Base-by-base conservation (phyloP, 768 basidiomycete genomes). In the Suillus cothurnatus region DNA sequence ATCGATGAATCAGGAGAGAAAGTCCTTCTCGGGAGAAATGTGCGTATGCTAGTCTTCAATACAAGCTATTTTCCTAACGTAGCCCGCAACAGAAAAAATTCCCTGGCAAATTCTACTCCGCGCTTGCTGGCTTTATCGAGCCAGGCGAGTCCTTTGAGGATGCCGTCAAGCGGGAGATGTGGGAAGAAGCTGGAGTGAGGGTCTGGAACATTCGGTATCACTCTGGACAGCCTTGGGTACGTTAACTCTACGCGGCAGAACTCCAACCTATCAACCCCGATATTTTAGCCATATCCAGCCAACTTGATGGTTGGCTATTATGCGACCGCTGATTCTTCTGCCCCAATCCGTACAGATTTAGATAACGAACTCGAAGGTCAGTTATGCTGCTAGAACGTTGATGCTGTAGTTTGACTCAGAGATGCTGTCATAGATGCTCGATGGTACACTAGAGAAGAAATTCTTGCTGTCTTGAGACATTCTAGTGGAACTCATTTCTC, bases 61-160 rank as follows among this genome's bases (percentile, higher is more conserved):
- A n/a, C 19, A 41, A 34, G 36, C 21, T 6, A 17, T 19, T 4
- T 49, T 36, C 39, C 34, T 38, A 36, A 23, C 32, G 61, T 41
- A 32, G 36, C 61, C 11, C 36, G 19, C 8, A 36, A 34, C 74
- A 90, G 89, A 86, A 82, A 78, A 87, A 82, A 67, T 92, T 86
- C 72, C 88, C 89, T 7, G 80, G 76, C 3, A 87, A 81, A 58
- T 91, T 92, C 76, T 97, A 94, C 77, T 96, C 94, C 1, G 93
- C 94, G 55, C 78, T 98, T 34, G 94, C 96, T 1, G 97, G 97
- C 3, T 99, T 98, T 73, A 85, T 96, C 53, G 97, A 98, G 74
- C 94, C 95, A 6, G 95, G 92, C 12, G 97, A 99, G 75, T 88
- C 92, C 0, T 91, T 97, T 68, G 97, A 99, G 73, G 95, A 98